Evolutionary conservation across 2,329 filamentous ascomycete genomes (phyloP).

Genomic region (Arthrocladium fulminans): DNA sequence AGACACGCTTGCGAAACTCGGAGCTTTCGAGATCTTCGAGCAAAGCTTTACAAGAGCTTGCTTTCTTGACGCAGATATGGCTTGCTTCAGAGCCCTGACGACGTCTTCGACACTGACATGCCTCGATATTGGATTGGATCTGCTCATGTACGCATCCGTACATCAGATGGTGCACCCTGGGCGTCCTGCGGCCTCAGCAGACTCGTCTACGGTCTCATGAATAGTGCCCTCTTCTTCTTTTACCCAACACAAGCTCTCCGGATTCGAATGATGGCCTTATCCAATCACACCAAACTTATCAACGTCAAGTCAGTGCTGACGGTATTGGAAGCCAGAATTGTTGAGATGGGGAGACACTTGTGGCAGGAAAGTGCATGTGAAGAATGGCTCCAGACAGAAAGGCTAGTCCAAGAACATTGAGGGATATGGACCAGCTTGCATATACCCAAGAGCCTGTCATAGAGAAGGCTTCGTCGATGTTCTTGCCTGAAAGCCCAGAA

Average conservation of each 20-base stretch:
- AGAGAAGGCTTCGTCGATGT: slow-evolving; percentile 13
- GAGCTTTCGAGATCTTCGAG: slow-evolving; percentile 40
- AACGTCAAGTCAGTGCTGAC: slow-evolving; percentile 33
- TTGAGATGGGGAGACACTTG: slow-evolving; percentile 42
- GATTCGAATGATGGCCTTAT: slow-evolving; percentile 33
- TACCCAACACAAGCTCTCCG: slow-evolving; percentile 34
- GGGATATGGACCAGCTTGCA: slow-evolving; percentile 12
- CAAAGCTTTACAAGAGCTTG: slow-evolving; percentile 34
- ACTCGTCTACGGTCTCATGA: slow-evolving; percentile 40
- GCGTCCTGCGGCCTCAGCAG: slow-evolving; percentile 37
- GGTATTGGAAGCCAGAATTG: slow-evolving; percentile 42
- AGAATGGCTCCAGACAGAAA: slow-evolving; percentile 29
- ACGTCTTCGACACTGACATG: slow-evolving; percentile 36
- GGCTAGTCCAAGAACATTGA: slow-evolving; percentile 9
- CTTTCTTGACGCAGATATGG: slow-evolving; percentile 47
- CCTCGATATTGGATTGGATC: slow-evolving; percentile 39
- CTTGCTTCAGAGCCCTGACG: slow-evolving; percentile 38
- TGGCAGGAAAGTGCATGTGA: slow-evolving; percentile 46
- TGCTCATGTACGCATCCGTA: slow-evolving; percentile 46
- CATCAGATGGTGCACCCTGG: slow-evolving; percentile 43
- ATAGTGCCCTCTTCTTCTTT: slow-evolving; percentile 46
- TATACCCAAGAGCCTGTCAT: slow-evolving; percentile 15
- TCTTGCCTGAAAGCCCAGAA: slow-evolving; percentile 15
- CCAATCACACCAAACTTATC: slow-evolving; percentile 33
- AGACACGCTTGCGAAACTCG: slow-evolving; percentile 49